Conservation (phyloP, 2,329 filamentous ascomycete genomes). For the Didymella pinodella region DNA sequence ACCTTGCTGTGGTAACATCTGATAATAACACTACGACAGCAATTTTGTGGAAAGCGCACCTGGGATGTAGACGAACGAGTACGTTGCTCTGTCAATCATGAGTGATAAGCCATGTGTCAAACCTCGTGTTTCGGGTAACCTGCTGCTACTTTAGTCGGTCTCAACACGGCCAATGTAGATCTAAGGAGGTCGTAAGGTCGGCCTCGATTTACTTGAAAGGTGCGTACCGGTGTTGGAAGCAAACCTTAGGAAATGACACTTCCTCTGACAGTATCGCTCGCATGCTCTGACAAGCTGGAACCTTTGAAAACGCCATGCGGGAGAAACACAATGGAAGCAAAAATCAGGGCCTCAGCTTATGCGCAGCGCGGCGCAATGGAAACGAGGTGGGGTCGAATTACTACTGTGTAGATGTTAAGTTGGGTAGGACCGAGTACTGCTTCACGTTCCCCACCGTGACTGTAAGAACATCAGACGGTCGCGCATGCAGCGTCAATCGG, state of each 20-base stretch:
- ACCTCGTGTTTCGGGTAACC: slow-evolving; percentile 17
- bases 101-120: background rate
- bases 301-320: slow-evolving; percentile 1
- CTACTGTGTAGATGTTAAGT: background rate
- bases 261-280: slow-evolving; percentile 12
- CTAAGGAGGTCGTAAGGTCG: slow-evolving; percentile 6
- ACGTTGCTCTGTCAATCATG: background rate
- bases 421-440: background rate
- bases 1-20: background rate
- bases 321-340: slow-evolving; percentile 8
- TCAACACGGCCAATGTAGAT: slow-evolving; percentile 13
- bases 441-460: background rate
- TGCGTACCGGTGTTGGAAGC: slow-evolving; percentile 4
- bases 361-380: background rate
- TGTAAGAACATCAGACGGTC: background rate
- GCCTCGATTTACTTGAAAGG: slow-evolving; percentile 5
- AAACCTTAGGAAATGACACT: slow-evolving; percentile 11
- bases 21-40: background rate
- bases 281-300: slow-evolving; percentile 11
- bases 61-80: background rate
- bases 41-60: background rate
- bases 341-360: background rate
- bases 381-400: background rate
- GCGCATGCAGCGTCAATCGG: background rate
- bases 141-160: slow-evolving; percentile 17